Conservation (phyloP, 805 yeast species). For the Candida gorgasii region DNA sequence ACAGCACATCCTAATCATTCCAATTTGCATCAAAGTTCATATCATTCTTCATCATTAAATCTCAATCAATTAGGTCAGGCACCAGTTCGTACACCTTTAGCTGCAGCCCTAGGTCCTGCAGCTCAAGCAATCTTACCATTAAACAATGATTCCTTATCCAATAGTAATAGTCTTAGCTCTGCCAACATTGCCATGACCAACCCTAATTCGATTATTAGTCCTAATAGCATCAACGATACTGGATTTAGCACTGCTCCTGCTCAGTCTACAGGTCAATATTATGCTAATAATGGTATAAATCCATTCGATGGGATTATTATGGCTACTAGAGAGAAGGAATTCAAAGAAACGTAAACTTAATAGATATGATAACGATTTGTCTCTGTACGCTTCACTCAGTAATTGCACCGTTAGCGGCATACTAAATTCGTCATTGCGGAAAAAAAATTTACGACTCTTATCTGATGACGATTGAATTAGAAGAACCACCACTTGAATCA, state of each 20-base stretch:
- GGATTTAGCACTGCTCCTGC: constrained; percentile 27
- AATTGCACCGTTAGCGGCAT: no score
- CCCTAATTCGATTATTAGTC: constrained; percentile 20
- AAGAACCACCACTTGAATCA: constrained; percentile 40
- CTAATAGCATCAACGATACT: constrained; percentile 11
- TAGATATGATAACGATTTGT: no score
- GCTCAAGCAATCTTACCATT: constrained; percentile 27
- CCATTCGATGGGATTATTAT: constrained; percentile 41
- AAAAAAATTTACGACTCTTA: no score
- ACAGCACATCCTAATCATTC: constrained; percentile 24
- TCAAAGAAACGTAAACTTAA: background rate
- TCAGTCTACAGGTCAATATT: constrained; percentile 33
- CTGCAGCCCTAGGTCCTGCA: constrained; percentile 26
- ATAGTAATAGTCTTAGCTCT: background rate
- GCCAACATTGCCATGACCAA: constrained; percentile 1
- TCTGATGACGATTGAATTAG: constrained; percentile 43
- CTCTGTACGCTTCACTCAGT: no score
- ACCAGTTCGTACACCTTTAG: constrained; percentile 28
- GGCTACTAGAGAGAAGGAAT: constrained; percentile 16
- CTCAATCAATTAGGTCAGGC: constrained; percentile 16
- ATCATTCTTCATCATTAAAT: constrained; percentile 13
- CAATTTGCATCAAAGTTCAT: background rate
- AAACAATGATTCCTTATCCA: constrained; percentile 9
- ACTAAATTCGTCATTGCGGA: background rate
- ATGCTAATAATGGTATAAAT: constrained; percentile 36